Evolutionary conservation across 78 protist genomes (phyloP).

Genomic region (Ministeria vibrans): DNA sequence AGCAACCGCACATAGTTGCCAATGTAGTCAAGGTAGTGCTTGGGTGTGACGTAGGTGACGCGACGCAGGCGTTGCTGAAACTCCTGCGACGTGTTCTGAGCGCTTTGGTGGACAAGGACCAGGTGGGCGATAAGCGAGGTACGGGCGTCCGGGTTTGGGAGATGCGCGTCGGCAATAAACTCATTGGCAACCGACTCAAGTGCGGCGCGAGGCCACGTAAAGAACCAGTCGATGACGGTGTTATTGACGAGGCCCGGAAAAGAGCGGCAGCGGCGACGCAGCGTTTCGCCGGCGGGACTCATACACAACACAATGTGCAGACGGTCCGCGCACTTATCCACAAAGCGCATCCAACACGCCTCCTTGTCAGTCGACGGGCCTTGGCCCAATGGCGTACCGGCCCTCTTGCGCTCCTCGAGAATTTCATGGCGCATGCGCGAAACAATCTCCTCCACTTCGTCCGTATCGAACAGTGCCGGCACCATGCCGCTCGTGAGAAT

Average conservation of each 20-base stretch:
- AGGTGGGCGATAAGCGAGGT: conserved; percentile 53
- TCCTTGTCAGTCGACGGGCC: conserved; percentile 48
- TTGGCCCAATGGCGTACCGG: too few relatives aligned
- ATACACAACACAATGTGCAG: conserved; percentile 82
- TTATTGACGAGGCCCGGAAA: conserved; percentile 83
- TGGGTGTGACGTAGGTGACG: conserved; percentile 80
- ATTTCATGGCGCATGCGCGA: conserved; percentile 43
- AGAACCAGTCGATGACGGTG: conserved; percentile 86
- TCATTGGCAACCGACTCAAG: conserved; percentile 65
- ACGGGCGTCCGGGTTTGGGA: conserved; percentile 17
- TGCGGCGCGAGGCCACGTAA: conserved; percentile 76
- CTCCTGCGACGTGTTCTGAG: background rate
- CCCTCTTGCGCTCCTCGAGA: too few relatives aligned
- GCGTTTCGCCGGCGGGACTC: conserved; percentile 78
- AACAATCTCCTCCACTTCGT: conserved; percentile 57
- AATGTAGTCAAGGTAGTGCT: conserved; percentile 84
- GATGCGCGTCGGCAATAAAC: conserved; percentile 9
- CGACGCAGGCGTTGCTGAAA: conserved; percentile 55
- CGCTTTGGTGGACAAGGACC: conserved; percentile 56
- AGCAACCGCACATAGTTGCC: conserved; percentile 53
- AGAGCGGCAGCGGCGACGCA: conserved; percentile 71
- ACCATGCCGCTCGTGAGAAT: conserved; percentile 82
- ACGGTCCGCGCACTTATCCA: conserved; percentile 68
- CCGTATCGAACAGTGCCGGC: conserved; percentile 74
- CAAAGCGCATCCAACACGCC: conserved; percentile 62